A percentile compares a stretch with the other conserved stretches of the same genome.
phyloP scores from a whole-genome alignment of 1,284 basidiomycete genomes.

The Wallemia mellicola region DNA sequence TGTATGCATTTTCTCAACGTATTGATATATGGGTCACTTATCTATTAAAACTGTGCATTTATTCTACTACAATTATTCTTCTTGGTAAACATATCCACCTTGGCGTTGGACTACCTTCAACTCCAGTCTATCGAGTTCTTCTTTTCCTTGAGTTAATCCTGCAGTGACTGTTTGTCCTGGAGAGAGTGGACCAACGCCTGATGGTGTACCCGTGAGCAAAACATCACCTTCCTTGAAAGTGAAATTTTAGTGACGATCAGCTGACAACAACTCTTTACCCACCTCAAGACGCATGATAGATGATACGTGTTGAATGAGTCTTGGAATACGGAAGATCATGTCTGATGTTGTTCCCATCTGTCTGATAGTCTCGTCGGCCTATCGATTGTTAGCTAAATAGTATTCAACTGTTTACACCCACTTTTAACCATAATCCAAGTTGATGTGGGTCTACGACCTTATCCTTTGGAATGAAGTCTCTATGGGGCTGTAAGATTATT shows the following conservation, averaged over 20 bases:
- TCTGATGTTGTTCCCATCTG: conserved; percentile 60
- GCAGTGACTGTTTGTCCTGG: conserved; percentile 56
- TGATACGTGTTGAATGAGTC: conserved; percentile 69
- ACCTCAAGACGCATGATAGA: conserved; percentile 87
- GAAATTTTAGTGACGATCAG: conserved; percentile 1
- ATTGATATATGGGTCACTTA: background rate
- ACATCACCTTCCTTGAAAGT: conserved; percentile 46
- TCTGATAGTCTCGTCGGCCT: conserved; percentile 40
- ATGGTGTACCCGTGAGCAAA: conserved; percentile 57
- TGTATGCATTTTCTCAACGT: conserved; percentile 1
- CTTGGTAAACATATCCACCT: conserved; percentile 36
- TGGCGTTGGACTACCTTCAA: conserved; percentile 34
- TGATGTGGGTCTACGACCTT: conserved; percentile 39
- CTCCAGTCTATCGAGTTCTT: conserved; percentile 29
- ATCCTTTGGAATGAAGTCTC: conserved; percentile 48
- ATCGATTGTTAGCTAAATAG: background rate
- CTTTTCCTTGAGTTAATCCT: conserved; percentile 29
- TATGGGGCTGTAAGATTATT: conserved; percentile 11
- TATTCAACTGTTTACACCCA: conserved; percentile 8
- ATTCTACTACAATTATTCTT: conserved; percentile 2
- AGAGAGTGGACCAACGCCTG: conserved; percentile 50
- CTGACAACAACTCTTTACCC: conserved; percentile 10
- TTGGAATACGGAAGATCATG: conserved; percentile 80
- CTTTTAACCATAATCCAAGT: conserved; percentile 45
- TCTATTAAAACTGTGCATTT: background rate